Evolutionary conservation across 208 protist species (phyloP).

Genomic region (Acanthamoeba healyi): DNA sequence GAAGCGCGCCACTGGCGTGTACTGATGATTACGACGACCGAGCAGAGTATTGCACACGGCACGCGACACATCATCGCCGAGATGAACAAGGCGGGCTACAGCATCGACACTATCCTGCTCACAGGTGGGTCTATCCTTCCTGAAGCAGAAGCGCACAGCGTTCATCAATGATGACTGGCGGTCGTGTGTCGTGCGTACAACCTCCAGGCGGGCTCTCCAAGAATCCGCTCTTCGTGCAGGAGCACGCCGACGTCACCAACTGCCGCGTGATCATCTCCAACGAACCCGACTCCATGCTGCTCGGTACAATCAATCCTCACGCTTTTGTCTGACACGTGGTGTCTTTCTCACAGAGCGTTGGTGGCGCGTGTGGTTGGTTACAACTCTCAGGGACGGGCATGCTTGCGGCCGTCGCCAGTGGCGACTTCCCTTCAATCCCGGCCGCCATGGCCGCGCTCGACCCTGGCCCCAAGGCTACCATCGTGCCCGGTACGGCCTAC

Average conservation of each 20-base stretch:
- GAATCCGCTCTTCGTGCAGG: slow-evolving; percentile 46
- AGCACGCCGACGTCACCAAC: slow-evolving; percentile 44
- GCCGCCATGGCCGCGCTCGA: neutral
- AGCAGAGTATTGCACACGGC: neutral
- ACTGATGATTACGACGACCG: too few species aligned
- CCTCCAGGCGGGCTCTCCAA: neutral
- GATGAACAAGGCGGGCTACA: slow-evolving; percentile 43
- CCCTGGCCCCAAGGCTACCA: neutral
- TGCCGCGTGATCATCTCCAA: slow-evolving; percentile 20
- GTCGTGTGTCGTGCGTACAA: neutral
- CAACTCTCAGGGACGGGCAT: slow-evolving; percentile 44
- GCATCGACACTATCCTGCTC: neutral
- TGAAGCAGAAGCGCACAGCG: too few species aligned
- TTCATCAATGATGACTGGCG: neutral
- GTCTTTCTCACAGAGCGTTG: neutral
- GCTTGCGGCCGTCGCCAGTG: slow-evolving; percentile 24
- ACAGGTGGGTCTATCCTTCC: neutral
- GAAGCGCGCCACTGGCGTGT: too few species aligned
- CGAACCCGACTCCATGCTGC: slow-evolving; percentile 37
- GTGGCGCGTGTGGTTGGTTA: neutral
- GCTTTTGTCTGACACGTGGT: neutral
- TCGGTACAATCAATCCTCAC: neutral
- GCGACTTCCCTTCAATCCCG: neutral
- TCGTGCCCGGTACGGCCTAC: neutral
- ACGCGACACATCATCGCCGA: slow-evolving; percentile 40